Conservation (phyloP, 345 rosid genomes). For the Eucalyptus viminalis region DNA sequence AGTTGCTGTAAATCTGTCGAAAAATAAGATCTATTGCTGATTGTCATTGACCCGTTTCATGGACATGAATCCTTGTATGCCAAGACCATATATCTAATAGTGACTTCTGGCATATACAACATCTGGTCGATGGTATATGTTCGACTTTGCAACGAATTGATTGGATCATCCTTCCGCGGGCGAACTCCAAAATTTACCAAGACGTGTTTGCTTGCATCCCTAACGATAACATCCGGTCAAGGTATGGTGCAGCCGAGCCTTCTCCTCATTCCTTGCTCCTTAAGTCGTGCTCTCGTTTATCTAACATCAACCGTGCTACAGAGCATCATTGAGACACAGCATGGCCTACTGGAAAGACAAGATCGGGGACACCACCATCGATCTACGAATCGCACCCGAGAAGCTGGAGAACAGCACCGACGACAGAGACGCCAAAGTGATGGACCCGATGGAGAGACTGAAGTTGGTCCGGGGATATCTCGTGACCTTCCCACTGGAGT, state of each 20-base stretch:
- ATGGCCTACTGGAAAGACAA: slow-evolving; percentile 47
- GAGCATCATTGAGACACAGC: slow-evolving; percentile 58
- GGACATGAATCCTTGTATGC: not conserved
- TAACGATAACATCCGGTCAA: slow-evolving; percentile 52
- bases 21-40: no score
- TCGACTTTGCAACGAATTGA: not conserved
- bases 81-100: not conserved
- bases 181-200: slow-evolving; percentile 49
- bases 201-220: slow-evolving; percentile 84
- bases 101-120: not conserved
- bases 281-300: not conserved
- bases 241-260: slow-evolving; percentile 19
- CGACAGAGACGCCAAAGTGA: slow-evolving; percentile 2
- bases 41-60: no score
- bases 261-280: not conserved
- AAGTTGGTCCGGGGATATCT: slow-evolving; percentile 51
- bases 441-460: slow-evolving; percentile 41
- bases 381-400: slow-evolving; percentile 68
- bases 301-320: slow-evolving; percentile 1
- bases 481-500: slow-evolving; percentile 78
- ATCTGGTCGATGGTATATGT: not conserved
- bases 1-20: no score
- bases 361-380: slow-evolving; percentile 64
- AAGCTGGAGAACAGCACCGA: slow-evolving; percentile 16
- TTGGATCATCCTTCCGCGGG: slow-evolving; percentile 7